Base-by-base conservation (phyloP, 2,329 filamentous ascomycete genomes). In the Alternaria triticimaculans region DNA sequence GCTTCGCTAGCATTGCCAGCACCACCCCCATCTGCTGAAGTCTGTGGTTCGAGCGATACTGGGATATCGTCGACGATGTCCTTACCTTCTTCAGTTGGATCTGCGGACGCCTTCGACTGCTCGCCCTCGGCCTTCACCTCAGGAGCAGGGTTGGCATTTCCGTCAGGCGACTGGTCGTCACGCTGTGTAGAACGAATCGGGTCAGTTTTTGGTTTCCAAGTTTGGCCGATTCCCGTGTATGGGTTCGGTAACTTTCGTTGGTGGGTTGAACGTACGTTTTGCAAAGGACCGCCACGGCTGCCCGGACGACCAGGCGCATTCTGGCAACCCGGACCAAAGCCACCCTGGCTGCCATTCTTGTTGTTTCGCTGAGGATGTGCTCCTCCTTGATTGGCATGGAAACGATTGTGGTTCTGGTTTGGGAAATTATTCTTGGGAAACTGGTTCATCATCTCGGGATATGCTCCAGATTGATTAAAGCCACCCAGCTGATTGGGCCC, bases 321-420 rank as follows among this genome's bases (percentile, higher is more conserved):
- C 59, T 72, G 66, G 30, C 63, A 60, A 56, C 73, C 73, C 67
- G 74, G 66, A 64, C 72, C 76, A 72, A 72, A 72, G 63, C 74
- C 72, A 68, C 75, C 79, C 53, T 80, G 76, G 62, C 77, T 79
- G 70, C 82, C 82, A 76, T 80, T 80, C 73, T 80, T 80, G 66
- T 73, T 76, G 64, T 76, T 77, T 70, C 70, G 72, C 65, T 78
- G 76, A 66, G 81, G 75, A 70, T 79, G 77, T 73, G 79, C 67
- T 73, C 90, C 90, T 72, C 90, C 91, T 69, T 74, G 72, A 82
- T 88, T 89, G 82, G 89, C 88, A 84, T 88, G 89, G 84, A 91
- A 93, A 84, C 93, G 91, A 90, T 92, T 92, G 71, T 81, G 77
- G 87, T 89, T 90, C 72, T 81, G 78, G 87, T 88, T 90, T 82